phyloP scores from a whole-genome alignment of 148 eudicot species.

The Suaeda aralocaspica region DNA sequence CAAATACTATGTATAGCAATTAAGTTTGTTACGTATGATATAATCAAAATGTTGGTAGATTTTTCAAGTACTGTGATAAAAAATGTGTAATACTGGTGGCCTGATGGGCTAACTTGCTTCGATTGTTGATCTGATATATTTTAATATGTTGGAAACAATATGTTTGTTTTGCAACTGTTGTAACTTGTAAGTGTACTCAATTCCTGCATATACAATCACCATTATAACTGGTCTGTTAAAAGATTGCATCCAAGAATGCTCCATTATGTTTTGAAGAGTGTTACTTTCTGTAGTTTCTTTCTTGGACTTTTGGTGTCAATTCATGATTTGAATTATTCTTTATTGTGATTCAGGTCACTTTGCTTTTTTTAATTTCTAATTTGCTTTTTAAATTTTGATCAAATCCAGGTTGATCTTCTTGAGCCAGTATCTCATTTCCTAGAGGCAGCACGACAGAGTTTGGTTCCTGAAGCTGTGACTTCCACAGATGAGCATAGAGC shows the following conservation, averaged over 20 bases:
- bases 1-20: too few relatives aligned
- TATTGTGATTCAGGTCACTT: background rate
- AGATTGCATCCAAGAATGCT: background rate
- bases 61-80: too few relatives aligned
- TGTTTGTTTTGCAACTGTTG: background rate
- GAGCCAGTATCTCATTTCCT: conserved; percentile 97
- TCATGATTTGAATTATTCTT: background rate
- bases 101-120: too few relatives aligned
- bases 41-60: too few relatives aligned
- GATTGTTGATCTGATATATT: background rate
- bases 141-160: background rate
- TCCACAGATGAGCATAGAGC: conserved; percentile 57
- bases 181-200: background rate
- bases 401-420: conserved; percentile 80
- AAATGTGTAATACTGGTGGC: too few relatives aligned
- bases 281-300: background rate
- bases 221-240: background rate
- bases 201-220: background rate
- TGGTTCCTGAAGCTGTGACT: conserved; percentile 53
- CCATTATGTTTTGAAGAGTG: background rate
- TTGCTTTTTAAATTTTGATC: conserved; percentile 12
- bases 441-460: conserved; percentile 71
- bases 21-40: too few relatives aligned
- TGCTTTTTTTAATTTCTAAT: background rate
- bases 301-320: background rate